Evolutionary conservation across 345 rosid genomes (phyloP).

Genomic region (Eucalyptus paniculata): DNA sequence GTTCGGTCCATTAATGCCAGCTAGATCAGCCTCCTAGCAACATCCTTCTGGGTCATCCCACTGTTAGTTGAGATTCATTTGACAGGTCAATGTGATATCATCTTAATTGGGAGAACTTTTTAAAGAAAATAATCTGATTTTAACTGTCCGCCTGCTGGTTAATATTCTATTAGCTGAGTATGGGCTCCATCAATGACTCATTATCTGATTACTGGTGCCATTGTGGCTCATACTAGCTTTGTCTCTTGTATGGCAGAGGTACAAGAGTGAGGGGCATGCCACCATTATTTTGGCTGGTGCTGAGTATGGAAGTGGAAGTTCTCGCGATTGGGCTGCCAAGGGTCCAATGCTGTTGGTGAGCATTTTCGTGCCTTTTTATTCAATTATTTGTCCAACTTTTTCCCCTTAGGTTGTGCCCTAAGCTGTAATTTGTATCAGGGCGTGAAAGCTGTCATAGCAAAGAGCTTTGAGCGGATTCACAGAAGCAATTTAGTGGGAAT

Average conservation of each 20-base stretch:
- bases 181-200: neutral
- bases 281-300: slow-evolving; percentile 82
- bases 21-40: neutral
- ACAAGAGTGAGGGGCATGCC: slow-evolving; percentile 57
- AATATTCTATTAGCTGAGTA: neutral
- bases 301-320: slow-evolving; percentile 95
- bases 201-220: neutral
- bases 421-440: too few relatives aligned
- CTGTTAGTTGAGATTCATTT: neutral
- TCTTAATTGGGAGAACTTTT: neutral
- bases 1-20: neutral
- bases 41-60: neutral
- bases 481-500: too few relatives aligned
- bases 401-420: neutral
- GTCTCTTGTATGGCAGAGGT: slow-evolving; percentile 29
- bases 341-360: slow-evolving; percentile 86
- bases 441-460: too few relatives aligned
- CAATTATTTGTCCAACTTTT: neutral
- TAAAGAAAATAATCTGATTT: neutral
- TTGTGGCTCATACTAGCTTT: neutral
- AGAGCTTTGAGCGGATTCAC: too few relatives aligned
- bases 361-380: neutral
- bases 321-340: slow-evolving; percentile 99
- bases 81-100: neutral
- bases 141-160: neutral